A percentile compares a stretch with the other conserved stretches of the same genome.
phyloP scores from a whole-genome alignment of 495 filamentous ascomycete genomes.

The Peziza echinospora region DNA sequence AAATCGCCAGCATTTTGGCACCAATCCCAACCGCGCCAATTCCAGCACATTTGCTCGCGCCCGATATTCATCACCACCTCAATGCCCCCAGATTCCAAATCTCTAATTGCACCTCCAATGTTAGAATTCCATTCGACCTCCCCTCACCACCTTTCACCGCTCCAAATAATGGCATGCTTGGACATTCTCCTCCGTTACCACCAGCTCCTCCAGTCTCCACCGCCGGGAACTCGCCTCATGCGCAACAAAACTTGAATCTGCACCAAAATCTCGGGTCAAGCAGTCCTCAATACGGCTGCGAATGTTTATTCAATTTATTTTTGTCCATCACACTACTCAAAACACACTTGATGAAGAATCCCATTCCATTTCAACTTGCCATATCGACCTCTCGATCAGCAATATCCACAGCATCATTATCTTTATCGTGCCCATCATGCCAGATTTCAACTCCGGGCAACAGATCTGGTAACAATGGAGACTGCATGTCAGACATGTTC shows the following conservation, averaged over 20 bases:
- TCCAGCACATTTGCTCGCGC: background rate
- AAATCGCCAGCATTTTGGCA: slow-evolving; percentile 1
- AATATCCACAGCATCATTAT: background rate
- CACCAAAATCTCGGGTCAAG: no score
- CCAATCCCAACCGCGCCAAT: slow-evolving; percentile 3
- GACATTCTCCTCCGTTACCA: background rate
- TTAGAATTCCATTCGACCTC: no score
- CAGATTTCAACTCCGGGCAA: background rate
- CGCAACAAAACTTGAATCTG: background rate
- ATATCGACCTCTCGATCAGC: slow-evolving; percentile 5
- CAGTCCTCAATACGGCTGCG: no score
- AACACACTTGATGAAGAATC: background rate
- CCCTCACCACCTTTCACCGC: background rate
- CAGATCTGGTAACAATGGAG: background rate
- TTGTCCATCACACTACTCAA: slow-evolving; percentile 3
- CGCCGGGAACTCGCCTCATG: background rate
- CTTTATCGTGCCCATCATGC: slow-evolving; percentile 4
- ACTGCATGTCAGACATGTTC: slow-evolving; percentile 5
- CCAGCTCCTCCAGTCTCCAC: background rate
- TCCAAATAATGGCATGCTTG: background rate
- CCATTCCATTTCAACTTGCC: slow-evolving; percentile 2
- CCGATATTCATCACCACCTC: slow-evolving; percentile 1
- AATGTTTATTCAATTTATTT: slow-evolving; percentile 3
- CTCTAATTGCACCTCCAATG: no score
- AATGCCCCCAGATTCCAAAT: background rate